Evolutionary conservation across 441 rosid genomes (phyloP).

Genomic region (Rhodomyrtus psidioides): DNA sequence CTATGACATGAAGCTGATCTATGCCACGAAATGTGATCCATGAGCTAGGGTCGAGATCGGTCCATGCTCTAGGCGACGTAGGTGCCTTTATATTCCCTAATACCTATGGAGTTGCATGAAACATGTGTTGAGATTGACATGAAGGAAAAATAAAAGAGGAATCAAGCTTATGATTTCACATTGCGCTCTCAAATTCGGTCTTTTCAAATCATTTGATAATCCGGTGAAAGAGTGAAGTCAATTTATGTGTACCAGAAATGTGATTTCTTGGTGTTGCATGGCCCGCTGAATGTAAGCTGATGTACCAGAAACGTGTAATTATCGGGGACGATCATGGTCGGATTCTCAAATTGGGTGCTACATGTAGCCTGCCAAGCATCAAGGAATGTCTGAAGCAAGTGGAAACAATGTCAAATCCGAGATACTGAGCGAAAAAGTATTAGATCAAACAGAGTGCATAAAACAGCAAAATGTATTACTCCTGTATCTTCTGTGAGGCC

Average conservation of each 20-base stretch:
- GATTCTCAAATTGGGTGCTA: background rate
- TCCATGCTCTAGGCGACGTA: slow-evolving; percentile 15
- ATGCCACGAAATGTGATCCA: slow-evolving; percentile 16
- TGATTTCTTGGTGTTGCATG: slow-evolving; percentile 32
- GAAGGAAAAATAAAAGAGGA: background rate
- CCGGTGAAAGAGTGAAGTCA: background rate
- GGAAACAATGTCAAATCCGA: background rate
- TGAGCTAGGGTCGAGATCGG: background rate
- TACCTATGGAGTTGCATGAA: slow-evolving; percentile 3
- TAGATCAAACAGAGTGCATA: background rate
- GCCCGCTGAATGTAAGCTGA: slow-evolving; percentile 30
- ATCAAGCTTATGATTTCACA: background rate
- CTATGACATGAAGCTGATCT: slow-evolving; percentile 9
- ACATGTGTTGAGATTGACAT: background rate
- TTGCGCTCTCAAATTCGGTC: background rate
- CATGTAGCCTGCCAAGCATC: slow-evolving; percentile 43
- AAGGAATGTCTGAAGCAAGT: slow-evolving; percentile 29
- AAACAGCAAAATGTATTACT: slow-evolving; percentile 5
- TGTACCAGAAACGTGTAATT: slow-evolving; percentile 28
- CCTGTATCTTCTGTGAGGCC: slow-evolving; percentile 26
- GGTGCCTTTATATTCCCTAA: slow-evolving; percentile 22
- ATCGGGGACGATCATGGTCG: slow-evolving; percentile 24
- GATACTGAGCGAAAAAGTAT: background rate
- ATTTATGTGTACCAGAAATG: slow-evolving; percentile 14
- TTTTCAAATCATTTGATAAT: background rate